These are phyloP conservation scores for Sambucus nigra DNA, from an alignment of 129 eudicot genomes.

Conservation along the genomic window DNA sequence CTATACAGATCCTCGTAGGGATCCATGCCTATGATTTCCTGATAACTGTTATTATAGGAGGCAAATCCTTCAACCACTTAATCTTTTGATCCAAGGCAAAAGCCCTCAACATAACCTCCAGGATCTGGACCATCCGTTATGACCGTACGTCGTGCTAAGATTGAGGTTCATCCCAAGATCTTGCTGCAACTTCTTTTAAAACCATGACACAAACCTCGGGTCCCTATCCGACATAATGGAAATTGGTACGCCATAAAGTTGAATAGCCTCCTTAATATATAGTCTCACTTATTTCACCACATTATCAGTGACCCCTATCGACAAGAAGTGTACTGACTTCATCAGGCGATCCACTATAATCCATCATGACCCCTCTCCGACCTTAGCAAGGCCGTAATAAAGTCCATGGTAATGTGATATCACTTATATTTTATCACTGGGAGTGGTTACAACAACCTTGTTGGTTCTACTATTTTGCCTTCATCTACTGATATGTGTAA, in stretches of 20 bases:
- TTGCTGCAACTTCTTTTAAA: neutral
- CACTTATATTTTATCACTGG: too few species aligned
- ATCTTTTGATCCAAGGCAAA: conserved; percentile 6
- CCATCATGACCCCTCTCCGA: neutral
- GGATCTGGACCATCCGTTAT: too few species aligned
- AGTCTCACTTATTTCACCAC: neutral
- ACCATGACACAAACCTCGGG: neutral
- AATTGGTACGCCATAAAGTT: neutral
- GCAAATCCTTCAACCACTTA: neutral
- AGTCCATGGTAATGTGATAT: neutral
- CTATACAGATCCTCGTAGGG: too few species aligned
- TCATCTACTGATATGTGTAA: neutral
- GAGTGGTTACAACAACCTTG: neutral
- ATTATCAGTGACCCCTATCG: neutral
- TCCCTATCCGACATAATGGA: conserved; percentile 10
- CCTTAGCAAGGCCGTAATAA: too few species aligned
- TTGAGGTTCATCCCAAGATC: conserved; percentile 5
- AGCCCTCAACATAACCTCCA: too few species aligned
- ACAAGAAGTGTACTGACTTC: conserved; percentile 1
- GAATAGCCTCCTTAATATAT: neutral
- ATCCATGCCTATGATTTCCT: too few species aligned
- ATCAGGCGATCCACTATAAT: conserved; percentile 4
- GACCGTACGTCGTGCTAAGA: conserved; percentile 8
- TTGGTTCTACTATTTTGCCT: neutral
- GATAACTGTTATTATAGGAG: too few species aligned